These are phyloP conservation scores for Halophytophthora polymorphica DNA, from an alignment of 352 stramenopile genomes.

Conservation along the genomic window DNA sequence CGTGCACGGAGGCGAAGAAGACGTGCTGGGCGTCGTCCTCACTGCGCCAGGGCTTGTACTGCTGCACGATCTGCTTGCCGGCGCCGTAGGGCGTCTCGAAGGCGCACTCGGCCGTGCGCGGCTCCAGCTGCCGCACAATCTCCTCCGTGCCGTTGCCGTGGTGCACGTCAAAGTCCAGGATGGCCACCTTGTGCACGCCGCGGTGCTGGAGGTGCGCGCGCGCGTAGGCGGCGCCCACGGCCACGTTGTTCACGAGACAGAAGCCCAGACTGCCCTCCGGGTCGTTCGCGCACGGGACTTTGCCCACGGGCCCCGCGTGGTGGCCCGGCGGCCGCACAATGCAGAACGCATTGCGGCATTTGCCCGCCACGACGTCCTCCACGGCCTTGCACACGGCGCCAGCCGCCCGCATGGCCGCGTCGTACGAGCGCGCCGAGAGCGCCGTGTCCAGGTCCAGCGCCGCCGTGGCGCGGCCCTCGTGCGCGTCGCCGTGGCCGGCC, in stretches of 20 bases:
- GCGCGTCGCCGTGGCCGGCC: slow-evolving; percentile 23
- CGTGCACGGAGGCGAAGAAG: slow-evolving; percentile 93
- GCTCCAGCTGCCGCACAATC: slow-evolving; percentile 92
- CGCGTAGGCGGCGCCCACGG: slow-evolving; percentile 95
- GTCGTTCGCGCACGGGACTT: slow-evolving; percentile 93
- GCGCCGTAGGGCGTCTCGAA: slow-evolving; percentile 90
- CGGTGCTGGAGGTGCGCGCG: slow-evolving; percentile 89
- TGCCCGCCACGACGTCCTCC: slow-evolving; percentile 81
- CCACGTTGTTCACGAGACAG: slow-evolving; percentile 98
- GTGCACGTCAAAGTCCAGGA: slow-evolving; percentile 99
- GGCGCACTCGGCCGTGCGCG: slow-evolving; percentile 66
- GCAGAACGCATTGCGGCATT: slow-evolving; percentile 95
- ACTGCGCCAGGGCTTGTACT: slow-evolving; percentile 96
- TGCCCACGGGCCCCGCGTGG: slow-evolving; percentile 93
- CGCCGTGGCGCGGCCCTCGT: slow-evolving; percentile 39
- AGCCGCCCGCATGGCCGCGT: slow-evolving; percentile 74
- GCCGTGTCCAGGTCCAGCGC: slow-evolving; percentile 76
- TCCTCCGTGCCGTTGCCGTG: slow-evolving; percentile 98
- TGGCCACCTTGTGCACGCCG: slow-evolving; percentile 92
- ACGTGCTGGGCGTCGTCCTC: slow-evolving; percentile 93
- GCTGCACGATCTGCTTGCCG: slow-evolving; percentile 78
- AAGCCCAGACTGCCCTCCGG: slow-evolving; percentile 90
- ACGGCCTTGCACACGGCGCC: slow-evolving; percentile 84
- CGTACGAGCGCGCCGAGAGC: slow-evolving; percentile 72
- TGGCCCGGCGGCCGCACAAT: slow-evolving; percentile 95